A percentile compares a stretch with the other conserved stretches of the same genome.
These are phyloP conservation scores for Ichthyophthirius multifiliis DNA, from an alignment of 169 alveolate genomes.

Conservation along the genomic window DNA sequence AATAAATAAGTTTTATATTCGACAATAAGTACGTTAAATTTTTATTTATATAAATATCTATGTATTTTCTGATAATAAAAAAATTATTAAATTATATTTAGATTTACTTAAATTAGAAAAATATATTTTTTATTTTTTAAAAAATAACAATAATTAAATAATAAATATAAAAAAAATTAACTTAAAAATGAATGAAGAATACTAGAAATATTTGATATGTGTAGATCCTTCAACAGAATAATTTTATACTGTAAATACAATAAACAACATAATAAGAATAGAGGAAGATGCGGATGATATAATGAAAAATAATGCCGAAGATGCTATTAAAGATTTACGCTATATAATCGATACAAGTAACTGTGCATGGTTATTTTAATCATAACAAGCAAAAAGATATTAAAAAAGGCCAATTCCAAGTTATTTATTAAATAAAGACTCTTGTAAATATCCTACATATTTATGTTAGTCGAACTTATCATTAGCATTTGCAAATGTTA, in stretches of 20 bases:
- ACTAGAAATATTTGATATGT: constrained; percentile 43
- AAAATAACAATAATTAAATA: too few species aligned
- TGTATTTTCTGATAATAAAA: too few species aligned
- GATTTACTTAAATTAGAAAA: too few species aligned
- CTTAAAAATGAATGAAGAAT: too few species aligned
- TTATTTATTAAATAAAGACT: constrained; percentile 55
- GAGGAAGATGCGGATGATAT: constrained; percentile 25
- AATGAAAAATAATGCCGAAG: constrained; percentile 17
- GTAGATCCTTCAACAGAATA: constrained; percentile 44
- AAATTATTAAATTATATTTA: too few species aligned
- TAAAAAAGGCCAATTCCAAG: constrained; percentile 62
- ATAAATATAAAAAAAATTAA: too few species aligned
- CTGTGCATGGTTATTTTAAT: constrained; percentile 46
- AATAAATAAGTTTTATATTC: too few species aligned
- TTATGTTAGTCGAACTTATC: constrained; percentile 53
- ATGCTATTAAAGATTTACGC: constrained; percentile 41
- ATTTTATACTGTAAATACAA: constrained; percentile 28
- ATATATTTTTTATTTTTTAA: too few species aligned
- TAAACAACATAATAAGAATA: constrained; percentile 4
- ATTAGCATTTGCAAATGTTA: constrained; percentile 51
- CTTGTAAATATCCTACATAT: constrained; percentile 62
- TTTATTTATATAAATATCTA: too few species aligned
- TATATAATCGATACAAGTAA: constrained; percentile 6
- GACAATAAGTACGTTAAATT: too few species aligned
- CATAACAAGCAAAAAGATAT: constrained; percentile 54